phyloP scores from a whole-genome alignment of 1,284 basidiomycete genomes.

The Vanrija humicola region DNA sequence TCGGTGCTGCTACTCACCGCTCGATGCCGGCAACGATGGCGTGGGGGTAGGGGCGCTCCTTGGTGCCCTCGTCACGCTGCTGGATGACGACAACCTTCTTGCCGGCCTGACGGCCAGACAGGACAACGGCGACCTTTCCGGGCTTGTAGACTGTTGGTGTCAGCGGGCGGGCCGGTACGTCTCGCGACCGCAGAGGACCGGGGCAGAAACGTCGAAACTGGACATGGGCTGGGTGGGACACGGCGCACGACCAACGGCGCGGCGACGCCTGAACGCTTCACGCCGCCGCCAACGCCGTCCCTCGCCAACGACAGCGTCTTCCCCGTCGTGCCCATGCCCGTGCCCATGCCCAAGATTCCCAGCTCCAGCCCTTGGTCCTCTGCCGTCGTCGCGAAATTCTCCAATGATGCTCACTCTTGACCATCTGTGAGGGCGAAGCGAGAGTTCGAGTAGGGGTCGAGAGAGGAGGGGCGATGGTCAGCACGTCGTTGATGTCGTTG shows the following conservation, averaged over 20 bases:
- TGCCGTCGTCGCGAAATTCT: not conserved
- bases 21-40: slow-evolving; percentile 94
- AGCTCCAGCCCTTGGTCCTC: slow-evolving; percentile 4
- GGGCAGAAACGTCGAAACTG: not conserved
- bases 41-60: slow-evolving; percentile 85
- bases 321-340: not conserved
- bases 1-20: slow-evolving; percentile 46
- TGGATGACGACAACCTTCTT: slow-evolving; percentile 97
- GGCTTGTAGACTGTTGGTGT: slow-evolving; percentile 70
- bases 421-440: slow-evolving; percentile 9
- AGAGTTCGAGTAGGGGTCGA: too few relatives aligned
- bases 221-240: not conserved
- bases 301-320: not conserved
- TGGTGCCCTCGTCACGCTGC: slow-evolving; percentile 86
- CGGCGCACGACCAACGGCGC: slow-evolving; percentile 5
- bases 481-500: not conserved
- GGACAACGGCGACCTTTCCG: slow-evolving; percentile 96
- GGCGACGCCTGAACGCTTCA: not conserved
- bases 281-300: too few relatives aligned
- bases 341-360: too few relatives aligned
- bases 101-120: slow-evolving; percentile 94
- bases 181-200: too few relatives aligned
- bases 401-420: slow-evolving; percentile 20
- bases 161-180: not conserved
- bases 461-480: too few relatives aligned